These are phyloP conservation scores for Musa itinerans DNA, from an alignment of 176 grass and related monocot species.

Conservation along the genomic window DNA sequence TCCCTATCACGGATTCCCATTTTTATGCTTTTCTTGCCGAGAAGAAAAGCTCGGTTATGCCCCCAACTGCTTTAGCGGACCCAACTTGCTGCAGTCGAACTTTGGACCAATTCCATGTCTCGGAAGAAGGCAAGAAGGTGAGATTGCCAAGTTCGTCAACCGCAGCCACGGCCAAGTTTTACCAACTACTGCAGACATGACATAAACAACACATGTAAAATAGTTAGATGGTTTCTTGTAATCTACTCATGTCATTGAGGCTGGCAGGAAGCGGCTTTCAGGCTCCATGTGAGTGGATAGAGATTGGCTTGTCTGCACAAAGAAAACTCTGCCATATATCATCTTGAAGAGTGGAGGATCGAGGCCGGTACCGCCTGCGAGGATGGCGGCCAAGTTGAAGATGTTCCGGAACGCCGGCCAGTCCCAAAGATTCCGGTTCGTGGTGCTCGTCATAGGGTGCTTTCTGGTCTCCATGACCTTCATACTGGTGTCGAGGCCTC, in stretches of 20 bases:
- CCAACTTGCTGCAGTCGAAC: neutral
- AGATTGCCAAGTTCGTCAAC: neutral
- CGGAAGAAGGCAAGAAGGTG: neutral
- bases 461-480: conserved; percentile 86
- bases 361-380: neutral
- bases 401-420: conserved; percentile 17
- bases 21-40: no score
- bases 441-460: conserved; percentile 58
- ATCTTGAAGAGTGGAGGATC: neutral
- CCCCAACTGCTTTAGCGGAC: neutral
- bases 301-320: neutral
- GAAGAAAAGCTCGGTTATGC: no score
- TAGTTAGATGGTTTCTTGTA: no score
- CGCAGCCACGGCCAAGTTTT: neutral
- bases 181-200: neutral
- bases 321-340: neutral
- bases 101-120: no score
- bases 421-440: conserved; percentile 51
- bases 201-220: no score
- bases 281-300: neutral
- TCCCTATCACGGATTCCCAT: no score
- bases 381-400: conserved; percentile 8
- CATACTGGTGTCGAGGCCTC: conserved; percentile 68
- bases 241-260: neutral
- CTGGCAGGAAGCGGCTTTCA: neutral